Percentiles rank a stretch among this genome's conserved stretches.
Evolutionary conservation across 495 filamentous ascomycete species (phyloP).

Genomic region (Neurospora intermedia): DNA sequence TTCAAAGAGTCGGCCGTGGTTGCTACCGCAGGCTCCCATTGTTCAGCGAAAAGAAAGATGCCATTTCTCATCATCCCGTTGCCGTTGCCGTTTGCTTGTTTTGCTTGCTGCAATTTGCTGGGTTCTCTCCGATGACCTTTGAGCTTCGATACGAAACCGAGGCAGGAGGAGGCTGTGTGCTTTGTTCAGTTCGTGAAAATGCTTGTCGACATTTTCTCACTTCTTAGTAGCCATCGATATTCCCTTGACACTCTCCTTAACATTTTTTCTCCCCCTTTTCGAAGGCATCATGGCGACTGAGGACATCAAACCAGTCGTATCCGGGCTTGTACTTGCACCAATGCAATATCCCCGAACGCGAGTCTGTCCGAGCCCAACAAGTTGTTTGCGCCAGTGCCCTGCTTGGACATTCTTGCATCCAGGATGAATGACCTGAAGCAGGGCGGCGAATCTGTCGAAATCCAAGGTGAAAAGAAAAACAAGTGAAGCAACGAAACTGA

Average conservation of each 20-base stretch:
- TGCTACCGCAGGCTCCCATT: background rate
- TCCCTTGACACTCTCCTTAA: background rate
- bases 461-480: background rate
- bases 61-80: conserved; percentile 1
- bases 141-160: background rate
- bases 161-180: background rate
- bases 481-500: background rate
- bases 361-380: background rate
- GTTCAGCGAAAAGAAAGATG: background rate
- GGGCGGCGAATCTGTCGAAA: background rate
- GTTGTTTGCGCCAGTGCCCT: background rate
- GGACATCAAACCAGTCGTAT: background rate
- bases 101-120: background rate
- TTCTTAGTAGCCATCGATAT: background rate
- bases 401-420: background rate
- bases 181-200: background rate
- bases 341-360: background rate
- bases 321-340: background rate
- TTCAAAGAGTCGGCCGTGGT: background rate
- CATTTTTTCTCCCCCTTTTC: background rate
- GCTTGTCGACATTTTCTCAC: background rate
- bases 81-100: background rate
- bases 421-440: background rate
- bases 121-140: background rate
- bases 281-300: background rate